These are phyloP conservation scores for Rhipidocladum racemiflorum DNA, from an alignment of 176 grass and related monocot species.

Conservation along the genomic window DNA sequence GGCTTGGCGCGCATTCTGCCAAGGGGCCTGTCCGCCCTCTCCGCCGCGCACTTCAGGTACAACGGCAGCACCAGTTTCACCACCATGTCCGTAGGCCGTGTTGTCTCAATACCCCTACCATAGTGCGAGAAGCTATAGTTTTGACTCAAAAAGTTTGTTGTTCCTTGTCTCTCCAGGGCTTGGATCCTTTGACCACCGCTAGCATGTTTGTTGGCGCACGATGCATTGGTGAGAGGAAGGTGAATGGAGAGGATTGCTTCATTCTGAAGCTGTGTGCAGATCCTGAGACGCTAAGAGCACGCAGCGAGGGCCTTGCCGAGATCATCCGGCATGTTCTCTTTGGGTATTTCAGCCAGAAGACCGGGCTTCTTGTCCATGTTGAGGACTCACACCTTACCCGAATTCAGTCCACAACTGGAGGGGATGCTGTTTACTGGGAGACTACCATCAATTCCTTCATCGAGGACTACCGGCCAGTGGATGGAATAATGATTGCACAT, in stretches of 20 bases:
- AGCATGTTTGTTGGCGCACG: conserved; percentile 73
- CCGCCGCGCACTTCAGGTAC: conserved; percentile 73
- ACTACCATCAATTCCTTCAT: conserved; percentile 76
- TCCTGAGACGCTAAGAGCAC: conserved; percentile 62
- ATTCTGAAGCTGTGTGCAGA: conserved; percentile 80
- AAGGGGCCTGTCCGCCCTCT: conserved; percentile 86
- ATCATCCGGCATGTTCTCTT: conserved; percentile 85
- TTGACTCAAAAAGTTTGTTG: background rate
- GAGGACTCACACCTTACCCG: conserved; percentile 82
- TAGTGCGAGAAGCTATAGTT: background rate
- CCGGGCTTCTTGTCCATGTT: conserved; percentile 64
- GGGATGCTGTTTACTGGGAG: conserved; percentile 85
- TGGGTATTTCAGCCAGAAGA: conserved; percentile 84
- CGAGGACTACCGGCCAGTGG: conserved; percentile 71
- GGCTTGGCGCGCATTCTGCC: conserved; percentile 72
- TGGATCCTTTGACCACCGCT: conserved; percentile 71
- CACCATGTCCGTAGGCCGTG: background rate
- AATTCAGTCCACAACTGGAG: conserved; percentile 72
- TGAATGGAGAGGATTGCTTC: conserved; percentile 84
- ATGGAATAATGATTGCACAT: conserved; percentile 74
- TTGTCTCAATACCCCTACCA: background rate
- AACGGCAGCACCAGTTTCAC: background rate
- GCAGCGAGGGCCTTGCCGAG: conserved; percentile 76
- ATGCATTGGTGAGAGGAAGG: conserved; percentile 83
- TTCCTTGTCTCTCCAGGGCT: conserved; percentile 45